Conservation (phyloP, 176 grass and related monocot genomes). For the Carex littledalei region DNA sequence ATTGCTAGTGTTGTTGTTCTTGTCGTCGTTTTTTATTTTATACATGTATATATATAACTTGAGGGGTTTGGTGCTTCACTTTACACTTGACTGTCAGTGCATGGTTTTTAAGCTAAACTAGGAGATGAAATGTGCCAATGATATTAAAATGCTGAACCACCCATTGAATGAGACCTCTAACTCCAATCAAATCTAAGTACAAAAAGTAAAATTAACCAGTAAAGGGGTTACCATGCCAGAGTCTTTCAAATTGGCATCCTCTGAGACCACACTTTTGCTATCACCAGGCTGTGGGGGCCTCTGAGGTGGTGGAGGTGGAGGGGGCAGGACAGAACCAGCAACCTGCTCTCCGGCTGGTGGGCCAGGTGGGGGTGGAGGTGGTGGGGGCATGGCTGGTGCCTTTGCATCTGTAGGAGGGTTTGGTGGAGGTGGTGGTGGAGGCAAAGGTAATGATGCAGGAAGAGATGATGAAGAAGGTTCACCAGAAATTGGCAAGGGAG, state of each 20-base stretch:
- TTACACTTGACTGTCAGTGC: not conserved
- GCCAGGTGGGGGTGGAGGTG: slow-evolving; percentile 70
- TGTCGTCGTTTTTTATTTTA: not conserved
- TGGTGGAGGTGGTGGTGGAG: slow-evolving; percentile 45
- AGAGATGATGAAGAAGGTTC: slow-evolving; percentile 43
- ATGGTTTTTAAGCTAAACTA: not conserved
- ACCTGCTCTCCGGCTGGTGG: slow-evolving; percentile 59
- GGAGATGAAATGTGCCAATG: not conserved
- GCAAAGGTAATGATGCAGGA: slow-evolving; percentile 44
- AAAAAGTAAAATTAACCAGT: slow-evolving; percentile 4
- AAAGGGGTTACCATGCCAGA: not conserved
- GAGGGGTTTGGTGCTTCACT: not conserved
- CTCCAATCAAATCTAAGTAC: slow-evolving; percentile 17
- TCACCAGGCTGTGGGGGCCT: slow-evolving; percentile 35
- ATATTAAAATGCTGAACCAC: not conserved
- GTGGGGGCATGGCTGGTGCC: slow-evolving; percentile 37
- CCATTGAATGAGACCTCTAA: not conserved
- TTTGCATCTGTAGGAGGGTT: slow-evolving; percentile 35
- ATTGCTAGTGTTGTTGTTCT: not conserved
- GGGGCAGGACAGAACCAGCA: slow-evolving; percentile 39
- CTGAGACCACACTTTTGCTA: not conserved
- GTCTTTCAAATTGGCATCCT: slow-evolving; percentile 2
- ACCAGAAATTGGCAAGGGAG: slow-evolving; percentile 47
- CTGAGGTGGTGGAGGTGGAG: slow-evolving; percentile 61
- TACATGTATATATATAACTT: too few relatives aligned